Evolutionary conservation across 768 basidiomycete species (phyloP), one percentile per base, ranked within the genome.

Genomic region (Boletus patriciae): DNA sequence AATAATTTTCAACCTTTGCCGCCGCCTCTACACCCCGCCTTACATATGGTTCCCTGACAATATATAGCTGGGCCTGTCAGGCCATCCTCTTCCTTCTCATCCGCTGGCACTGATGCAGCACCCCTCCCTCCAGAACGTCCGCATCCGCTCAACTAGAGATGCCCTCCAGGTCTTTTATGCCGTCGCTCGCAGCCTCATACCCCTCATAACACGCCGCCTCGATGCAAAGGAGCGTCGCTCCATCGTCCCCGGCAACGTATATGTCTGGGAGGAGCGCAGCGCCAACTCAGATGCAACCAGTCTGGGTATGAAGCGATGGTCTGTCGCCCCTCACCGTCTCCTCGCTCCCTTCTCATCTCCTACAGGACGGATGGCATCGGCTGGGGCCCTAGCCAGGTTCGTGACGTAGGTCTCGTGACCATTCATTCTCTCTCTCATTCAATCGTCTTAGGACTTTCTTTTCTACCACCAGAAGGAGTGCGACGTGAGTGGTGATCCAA

Each of bases 261-360:
- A 91, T 63, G 88, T 92, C 58, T 93, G 91, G 90, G 90, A 93
- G 68, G 90, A 93, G 63, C 86, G 90, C 59, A 87, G 87, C 25
- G 87, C 90, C 8, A 90, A 88, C 67, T 84, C 87, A n/a, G 89
- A 90, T 66, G 77, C 80, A 50, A 88, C 89, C 11, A 90, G 90
- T 15, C 81, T 91, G 46, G 90, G 90, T 37, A 93, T 93, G 86
- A 90, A 92, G 64, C 80, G 90, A 71, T 91, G 91, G 86, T 84
- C 65, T 38, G 76, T 68, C 43, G 31, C 31, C 4, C 4, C 43
- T n/a, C 18, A 21, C 12, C 18, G 21, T n/a, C n/a, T n/a, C 40
- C 2, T 7, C 6, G 8, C 37, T 6, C 15, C 10, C 2, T 10
- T 16, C 23, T 36, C 40, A 16, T 6, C 60, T 42, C 49, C 19